These are phyloP conservation scores for Pleodorina starrii DNA, from an alignment of 139 green algal species.

Conservation along the genomic window DNA sequence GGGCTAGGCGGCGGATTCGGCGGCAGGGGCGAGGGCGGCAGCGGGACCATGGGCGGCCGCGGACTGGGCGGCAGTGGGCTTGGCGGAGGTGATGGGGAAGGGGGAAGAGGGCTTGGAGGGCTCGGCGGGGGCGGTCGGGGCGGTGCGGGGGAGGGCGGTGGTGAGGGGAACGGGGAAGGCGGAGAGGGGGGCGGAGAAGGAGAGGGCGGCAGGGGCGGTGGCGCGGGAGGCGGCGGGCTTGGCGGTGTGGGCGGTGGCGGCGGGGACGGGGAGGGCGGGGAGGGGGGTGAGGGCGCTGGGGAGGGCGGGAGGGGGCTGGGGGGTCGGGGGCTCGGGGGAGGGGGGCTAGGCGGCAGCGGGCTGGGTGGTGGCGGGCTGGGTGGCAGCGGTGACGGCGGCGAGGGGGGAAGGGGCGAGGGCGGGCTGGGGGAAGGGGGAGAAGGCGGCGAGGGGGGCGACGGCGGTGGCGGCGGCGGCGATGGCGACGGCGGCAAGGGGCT, in stretches of 20 bases:
- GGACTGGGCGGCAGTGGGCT: neutral
- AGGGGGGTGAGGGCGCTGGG: neutral
- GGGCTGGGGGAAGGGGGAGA: neutral
- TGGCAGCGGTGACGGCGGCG: neutral
- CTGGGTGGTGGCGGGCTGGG: neutral
- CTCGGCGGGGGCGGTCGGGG: neutral
- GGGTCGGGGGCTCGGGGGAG: neutral
- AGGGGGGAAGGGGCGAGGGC: neutral
- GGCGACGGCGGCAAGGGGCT: neutral
- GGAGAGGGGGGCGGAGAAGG: neutral
- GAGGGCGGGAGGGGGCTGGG: neutral
- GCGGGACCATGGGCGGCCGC: neutral
- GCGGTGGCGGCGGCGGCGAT: neutral
- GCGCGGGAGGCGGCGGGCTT: neutral
- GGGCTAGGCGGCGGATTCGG: neutral
- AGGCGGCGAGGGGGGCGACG: neutral
- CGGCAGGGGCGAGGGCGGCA: neutral
- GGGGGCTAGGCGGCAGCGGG: neutral
- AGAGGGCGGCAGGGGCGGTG: neutral
- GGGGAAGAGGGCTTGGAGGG: neutral
- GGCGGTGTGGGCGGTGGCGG: neutral
- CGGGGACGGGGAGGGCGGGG: neutral
- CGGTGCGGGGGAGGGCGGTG: neutral
- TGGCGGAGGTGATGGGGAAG: neutral
- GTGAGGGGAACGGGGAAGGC: neutral